Conservation (phyloP, 2,329 filamentous ascomycete species). For the Ophiostoma sp. region DNA sequence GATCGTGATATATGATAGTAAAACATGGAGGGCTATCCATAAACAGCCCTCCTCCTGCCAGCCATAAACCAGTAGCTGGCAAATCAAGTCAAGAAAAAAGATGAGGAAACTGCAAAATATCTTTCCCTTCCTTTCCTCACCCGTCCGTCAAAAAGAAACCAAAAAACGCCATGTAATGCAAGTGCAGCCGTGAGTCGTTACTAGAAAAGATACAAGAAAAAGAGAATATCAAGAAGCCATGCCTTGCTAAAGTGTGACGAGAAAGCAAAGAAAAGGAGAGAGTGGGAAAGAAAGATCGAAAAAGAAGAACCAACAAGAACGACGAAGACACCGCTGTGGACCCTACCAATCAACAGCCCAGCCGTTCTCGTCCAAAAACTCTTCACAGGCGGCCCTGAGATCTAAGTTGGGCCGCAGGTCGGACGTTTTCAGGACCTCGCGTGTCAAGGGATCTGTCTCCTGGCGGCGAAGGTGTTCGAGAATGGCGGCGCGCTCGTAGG, state of each 20-base stretch:
- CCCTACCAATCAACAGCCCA: constrained; percentile 86
- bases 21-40: neutral
- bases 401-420: constrained; percentile 82
- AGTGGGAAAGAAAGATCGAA: neutral
- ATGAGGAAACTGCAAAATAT: no score
- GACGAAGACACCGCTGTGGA: no score
- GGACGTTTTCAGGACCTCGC: constrained; percentile 65
- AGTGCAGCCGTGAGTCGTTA: constrained; percentile 8
- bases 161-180: constrained; percentile 8
- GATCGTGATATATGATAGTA: constrained; percentile 2
- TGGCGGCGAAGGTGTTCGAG: constrained; percentile 79
- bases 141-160: neutral
- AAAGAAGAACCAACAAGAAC: neutral
- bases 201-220: neutral
- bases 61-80: neutral
- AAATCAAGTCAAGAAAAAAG: neutral
- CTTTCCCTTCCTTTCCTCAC: neutral
- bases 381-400: constrained; percentile 66
- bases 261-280: neutral
- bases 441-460: constrained; percentile 77
- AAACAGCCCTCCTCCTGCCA: neutral
- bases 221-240: neutral
- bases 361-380: constrained; percentile 82
- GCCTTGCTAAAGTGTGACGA: neutral
- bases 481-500: constrained; percentile 84